These are phyloP conservation scores for Neonectria ditissima DNA, from an alignment of 2,329 filamentous ascomycete species.

Conservation along the genomic window DNA sequence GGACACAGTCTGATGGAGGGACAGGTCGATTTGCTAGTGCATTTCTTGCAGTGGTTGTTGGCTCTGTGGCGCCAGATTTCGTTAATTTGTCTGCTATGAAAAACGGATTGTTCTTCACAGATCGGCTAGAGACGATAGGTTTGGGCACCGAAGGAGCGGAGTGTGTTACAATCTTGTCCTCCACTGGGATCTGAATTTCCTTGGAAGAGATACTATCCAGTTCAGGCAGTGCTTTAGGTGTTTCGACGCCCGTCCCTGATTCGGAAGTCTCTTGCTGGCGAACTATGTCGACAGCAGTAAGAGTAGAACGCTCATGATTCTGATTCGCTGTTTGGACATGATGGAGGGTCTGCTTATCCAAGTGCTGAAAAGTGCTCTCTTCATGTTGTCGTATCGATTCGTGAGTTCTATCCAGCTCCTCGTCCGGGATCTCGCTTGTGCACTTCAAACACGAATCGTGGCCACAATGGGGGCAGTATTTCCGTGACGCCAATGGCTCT, in stretches of 20 bases:
- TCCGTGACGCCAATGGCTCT: slow-evolving; percentile 52
- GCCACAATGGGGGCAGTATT: slow-evolving; percentile 61
- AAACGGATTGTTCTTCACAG: slow-evolving; percentile 49
- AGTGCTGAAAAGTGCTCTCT: slow-evolving; percentile 16
- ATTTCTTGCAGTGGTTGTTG: slow-evolving; percentile 37
- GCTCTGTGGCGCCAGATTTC: slow-evolving; percentile 36
- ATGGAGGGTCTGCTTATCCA: slow-evolving; percentile 11
- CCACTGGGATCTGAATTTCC: slow-evolving; percentile 10
- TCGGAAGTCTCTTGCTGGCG: slow-evolving; percentile 20
- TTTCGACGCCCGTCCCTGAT: slow-evolving; percentile 29
- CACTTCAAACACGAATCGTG: slow-evolving; percentile 65
- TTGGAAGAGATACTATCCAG: slow-evolving; percentile 22
- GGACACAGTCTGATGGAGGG: slow-evolving; percentile 48
- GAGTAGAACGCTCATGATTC: slow-evolving; percentile 15
- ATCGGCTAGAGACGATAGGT: slow-evolving; percentile 24
- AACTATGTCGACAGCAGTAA: slow-evolving; percentile 14
- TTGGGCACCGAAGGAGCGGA: slow-evolving; percentile 19
- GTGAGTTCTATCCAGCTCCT: slow-evolving; percentile 21
- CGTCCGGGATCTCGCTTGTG: slow-evolving; percentile 48
- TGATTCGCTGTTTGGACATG: not conserved
- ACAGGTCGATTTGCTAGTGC: slow-evolving; percentile 35
- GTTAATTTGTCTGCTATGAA: slow-evolving; percentile 46
- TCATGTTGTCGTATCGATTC: slow-evolving; percentile 15
- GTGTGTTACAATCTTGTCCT: slow-evolving; percentile 13
- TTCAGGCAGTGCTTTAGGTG: slow-evolving; percentile 20